These are phyloP conservation scores for Mycena chlorophos DNA, from an alignment of 768 basidiomycete genomes.

Conservation along the genomic window DNA sequence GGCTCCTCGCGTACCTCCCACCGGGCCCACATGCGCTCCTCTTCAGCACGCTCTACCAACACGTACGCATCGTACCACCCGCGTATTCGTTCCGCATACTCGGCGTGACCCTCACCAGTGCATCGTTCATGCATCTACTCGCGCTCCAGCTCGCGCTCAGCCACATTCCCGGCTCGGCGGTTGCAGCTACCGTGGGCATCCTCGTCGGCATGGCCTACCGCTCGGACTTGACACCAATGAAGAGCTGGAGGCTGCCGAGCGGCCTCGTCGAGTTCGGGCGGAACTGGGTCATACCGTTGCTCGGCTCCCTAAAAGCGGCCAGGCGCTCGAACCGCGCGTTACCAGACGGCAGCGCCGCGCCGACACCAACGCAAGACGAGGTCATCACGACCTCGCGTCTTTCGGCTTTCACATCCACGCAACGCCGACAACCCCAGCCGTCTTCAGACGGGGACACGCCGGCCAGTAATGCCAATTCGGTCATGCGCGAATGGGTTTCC, in stretches of 20 bases:
- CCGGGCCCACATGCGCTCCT: constrained; percentile 72
- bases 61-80: constrained; percentile 72
- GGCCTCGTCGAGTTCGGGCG: constrained; percentile 53
- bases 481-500: constrained; percentile 78
- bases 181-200: constrained; percentile 64
- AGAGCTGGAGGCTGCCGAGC: constrained; percentile 74
- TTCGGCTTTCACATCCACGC: constrained; percentile 24
- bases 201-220: constrained; percentile 78
- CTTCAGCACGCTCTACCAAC: constrained; percentile 84
- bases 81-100: constrained; percentile 77
- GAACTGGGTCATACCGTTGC: constrained; percentile 61
- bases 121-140: constrained; percentile 69
- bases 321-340: constrained; percentile 72
- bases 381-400: constrained; percentile 61
- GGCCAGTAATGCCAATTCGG: too few species aligned
- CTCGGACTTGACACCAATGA: constrained; percentile 76
- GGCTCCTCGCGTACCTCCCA: too few species aligned
- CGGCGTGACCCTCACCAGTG: constrained; percentile 74
- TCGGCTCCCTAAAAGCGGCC: constrained; percentile 64
- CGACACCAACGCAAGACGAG: constrained; percentile 59
- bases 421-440: constrained; percentile 9
- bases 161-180: constrained; percentile 63
- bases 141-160: constrained; percentile 72
- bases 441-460: too few species aligned
- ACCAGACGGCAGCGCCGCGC: too few species aligned